A percentile compares a stretch with the other conserved stretches of the same genome.
Conservation (phyloP, 306 rosid genomes). For the Arachis hypogaea region DNA sequence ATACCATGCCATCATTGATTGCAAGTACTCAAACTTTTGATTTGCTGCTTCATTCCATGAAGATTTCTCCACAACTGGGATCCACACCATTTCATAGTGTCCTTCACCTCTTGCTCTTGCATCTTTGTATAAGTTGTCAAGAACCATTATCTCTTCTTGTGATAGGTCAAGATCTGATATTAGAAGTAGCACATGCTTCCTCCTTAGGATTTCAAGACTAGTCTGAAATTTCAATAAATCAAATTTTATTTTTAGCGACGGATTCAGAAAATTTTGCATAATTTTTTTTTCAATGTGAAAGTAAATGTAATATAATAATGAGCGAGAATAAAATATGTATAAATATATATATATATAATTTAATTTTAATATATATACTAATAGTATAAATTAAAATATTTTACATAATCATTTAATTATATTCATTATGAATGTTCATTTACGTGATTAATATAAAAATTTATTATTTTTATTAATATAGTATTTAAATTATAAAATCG, state of each 20-base stretch:
- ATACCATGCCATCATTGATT: constrained; percentile 68
- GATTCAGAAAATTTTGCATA: not conserved
- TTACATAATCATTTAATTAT: too few species aligned
- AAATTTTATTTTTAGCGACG: constrained; percentile 5
- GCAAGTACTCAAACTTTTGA: constrained; percentile 57
- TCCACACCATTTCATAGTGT: constrained; percentile 77
- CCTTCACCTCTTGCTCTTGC: constrained; percentile 42
- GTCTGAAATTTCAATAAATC: constrained; percentile 50
- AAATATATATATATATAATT: too few species aligned
- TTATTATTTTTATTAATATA: too few species aligned
- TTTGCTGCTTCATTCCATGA: constrained; percentile 41
- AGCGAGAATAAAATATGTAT: too few species aligned
- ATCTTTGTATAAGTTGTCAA: constrained; percentile 50
- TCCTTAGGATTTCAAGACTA: constrained; percentile 66
- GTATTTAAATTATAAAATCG: too few species aligned
- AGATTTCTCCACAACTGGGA: constrained; percentile 61
- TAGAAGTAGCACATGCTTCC: constrained; percentile 76
- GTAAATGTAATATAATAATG: too few species aligned
- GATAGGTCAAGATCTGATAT: constrained; percentile 77
- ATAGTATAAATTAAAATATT: too few species aligned
- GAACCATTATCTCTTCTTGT: constrained; percentile 66
- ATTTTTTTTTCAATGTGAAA: too few species aligned
- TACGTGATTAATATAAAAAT: too few species aligned
- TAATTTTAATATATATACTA: too few species aligned
- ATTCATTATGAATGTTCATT: too few species aligned